Evolutionary conservation across 768 basidiomycete genomes (phyloP), one percentile per base, ranked within the genome.

Genomic region (Boletus bicolor): DNA sequence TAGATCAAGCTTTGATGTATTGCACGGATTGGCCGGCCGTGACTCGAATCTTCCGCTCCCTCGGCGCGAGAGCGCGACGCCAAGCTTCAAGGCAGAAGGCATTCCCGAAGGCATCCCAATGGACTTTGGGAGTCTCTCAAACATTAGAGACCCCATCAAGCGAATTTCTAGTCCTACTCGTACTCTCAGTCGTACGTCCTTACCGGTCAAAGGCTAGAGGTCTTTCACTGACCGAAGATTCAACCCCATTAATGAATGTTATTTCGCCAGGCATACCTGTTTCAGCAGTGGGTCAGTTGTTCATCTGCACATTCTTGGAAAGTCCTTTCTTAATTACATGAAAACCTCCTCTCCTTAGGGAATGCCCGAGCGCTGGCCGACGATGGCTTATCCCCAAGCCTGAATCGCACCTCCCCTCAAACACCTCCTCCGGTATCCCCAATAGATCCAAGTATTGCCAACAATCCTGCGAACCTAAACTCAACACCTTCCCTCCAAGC

Each of bases 301-400:
- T 45, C 39, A 47, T 58, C 52, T 48, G 19, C n/a, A 4, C 8
- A 30, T 0, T 38, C 32, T 48, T 24, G 7, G 52, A 46, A 56
- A 49, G 53, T 51, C 54, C 54, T 57, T 53, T 57, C 62, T 66
- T 57, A 62, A 37, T 28, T 49, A 26, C 24, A 37, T 24, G 24
- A 49, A 65, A 55, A 34, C 39, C 51, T 53, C 47, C 49, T 62
- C 49, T 42, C 63, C 55, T 54, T 71, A 92, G 91, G 91, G 45
- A 91, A 93, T 75, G 91, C 90, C 41, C 85, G 89, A 44, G 86
- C 86, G 28, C 75, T 93, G 61, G 87, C 91, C 32, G 91, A 92
- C 48, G 89, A 91, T 59, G 83, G 83, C 36, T 72, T 76, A 64
- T 67, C 71, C 37, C 68, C 74, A 46, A 71, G 67, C 51, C 35